phyloP scores from a whole-genome alignment of 2,329 filamentous ascomycete genomes.

The Dactylonectria estremocensis region DNA sequence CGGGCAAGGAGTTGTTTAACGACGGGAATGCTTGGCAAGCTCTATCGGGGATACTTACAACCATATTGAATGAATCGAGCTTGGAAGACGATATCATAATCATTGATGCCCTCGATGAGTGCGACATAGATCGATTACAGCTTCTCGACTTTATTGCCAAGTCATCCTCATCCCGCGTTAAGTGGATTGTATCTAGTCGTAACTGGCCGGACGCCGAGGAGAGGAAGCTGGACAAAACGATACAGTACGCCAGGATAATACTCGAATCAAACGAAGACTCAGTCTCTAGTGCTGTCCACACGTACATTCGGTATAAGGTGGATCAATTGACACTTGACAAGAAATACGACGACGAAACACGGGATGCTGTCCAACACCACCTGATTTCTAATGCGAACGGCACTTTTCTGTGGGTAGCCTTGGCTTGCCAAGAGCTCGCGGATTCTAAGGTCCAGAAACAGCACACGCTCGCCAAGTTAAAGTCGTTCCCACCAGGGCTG shows the following conservation, averaged over 20 bases:
- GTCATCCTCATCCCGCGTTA: not conserved
- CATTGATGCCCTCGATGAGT: no score
- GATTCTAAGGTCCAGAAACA: slow-evolving; percentile 3
- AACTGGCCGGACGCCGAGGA: not conserved
- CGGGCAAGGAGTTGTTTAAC: no score
- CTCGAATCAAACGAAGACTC: not conserved
- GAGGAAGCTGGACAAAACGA: not conserved
- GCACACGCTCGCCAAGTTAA: slow-evolving; percentile 37
- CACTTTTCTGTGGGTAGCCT: slow-evolving; percentile 51
- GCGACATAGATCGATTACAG: no score
- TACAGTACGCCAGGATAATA: not conserved
- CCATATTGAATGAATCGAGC: no score
- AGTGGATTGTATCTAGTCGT: not conserved
- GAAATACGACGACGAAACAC: slow-evolving; percentile 10
- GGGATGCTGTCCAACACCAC: slow-evolving; percentile 24
- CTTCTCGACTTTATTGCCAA: no score
- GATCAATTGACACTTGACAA: not conserved
- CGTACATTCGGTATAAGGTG: not conserved
- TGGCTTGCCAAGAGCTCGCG: slow-evolving; percentile 37
- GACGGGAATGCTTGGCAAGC: no score
- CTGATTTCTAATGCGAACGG: slow-evolving; percentile 53
- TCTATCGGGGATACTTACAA: no score
- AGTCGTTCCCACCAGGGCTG: slow-evolving; percentile 53
- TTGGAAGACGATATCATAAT: not conserved
- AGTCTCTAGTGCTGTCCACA: not conserved